Percentiles rank a stretch among this genome's conserved stretches.
These are phyloP conservation scores for Trypanosoma brucei DNA, from an alignment of 208 protist species.

Conservation along the genomic window DNA sequence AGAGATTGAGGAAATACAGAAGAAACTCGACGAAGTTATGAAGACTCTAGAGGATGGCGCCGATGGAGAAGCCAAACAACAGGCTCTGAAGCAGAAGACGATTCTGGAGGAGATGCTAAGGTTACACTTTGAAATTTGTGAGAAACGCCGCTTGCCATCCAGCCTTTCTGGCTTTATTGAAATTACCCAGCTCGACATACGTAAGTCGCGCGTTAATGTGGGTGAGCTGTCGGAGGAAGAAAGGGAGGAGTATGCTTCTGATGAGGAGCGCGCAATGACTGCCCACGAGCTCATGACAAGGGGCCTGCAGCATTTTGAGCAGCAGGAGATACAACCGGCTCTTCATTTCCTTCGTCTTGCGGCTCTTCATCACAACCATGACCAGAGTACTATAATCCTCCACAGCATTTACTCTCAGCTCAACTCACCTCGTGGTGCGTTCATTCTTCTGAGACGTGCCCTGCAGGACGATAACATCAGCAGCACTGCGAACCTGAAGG, in stretches of 20 bases:
- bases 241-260: constrained; percentile 63
- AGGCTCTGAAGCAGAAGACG: constrained; percentile 41
- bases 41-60: constrained; percentile 21
- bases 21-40: constrained; percentile 55
- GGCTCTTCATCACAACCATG: constrained; percentile 83
- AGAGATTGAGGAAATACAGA: constrained; percentile 65
- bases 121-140: constrained; percentile 62
- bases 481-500: constrained; percentile 56
- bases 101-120: constrained; percentile 71
- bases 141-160: constrained; percentile 53
- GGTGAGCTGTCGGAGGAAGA: constrained; percentile 60
- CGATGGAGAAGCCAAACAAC: constrained; percentile 24
- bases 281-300: constrained; percentile 66
- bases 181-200: constrained; percentile 62
- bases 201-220: constrained; percentile 77
- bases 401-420: constrained; percentile 81
- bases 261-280: constrained; percentile 62
- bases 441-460: constrained; percentile 71
- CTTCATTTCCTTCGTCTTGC: constrained; percentile 87
- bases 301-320: constrained; percentile 61
- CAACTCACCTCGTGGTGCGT: constrained; percentile 58
- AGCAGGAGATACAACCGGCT: constrained; percentile 51
- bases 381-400: constrained; percentile 72
- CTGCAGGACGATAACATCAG: constrained; percentile 65
- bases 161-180: constrained; percentile 66